A percentile compares a stretch with the other conserved stretches of the same genome.
phyloP scores from a whole-genome alignment of 2,329 filamentous ascomycete genomes.

The Cordyceps fumosorosea region DNA sequence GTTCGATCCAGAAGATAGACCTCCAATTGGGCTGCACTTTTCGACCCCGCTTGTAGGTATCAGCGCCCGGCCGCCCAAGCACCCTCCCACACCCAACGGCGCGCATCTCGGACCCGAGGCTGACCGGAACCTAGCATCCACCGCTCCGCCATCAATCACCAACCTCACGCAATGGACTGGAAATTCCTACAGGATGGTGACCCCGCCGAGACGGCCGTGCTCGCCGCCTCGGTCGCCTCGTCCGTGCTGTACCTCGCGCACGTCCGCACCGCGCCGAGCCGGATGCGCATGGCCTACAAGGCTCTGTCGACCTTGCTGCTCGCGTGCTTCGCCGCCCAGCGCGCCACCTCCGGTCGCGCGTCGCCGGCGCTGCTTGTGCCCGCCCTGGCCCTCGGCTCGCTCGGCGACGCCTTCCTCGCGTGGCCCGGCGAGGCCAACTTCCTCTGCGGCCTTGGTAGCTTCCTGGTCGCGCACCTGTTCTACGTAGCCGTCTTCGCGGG shows the following conservation, averaged over 20 bases:
- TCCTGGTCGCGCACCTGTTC: slow-evolving; percentile 27
- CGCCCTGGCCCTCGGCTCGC: slow-evolving; percentile 25
- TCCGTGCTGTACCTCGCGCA: slow-evolving; percentile 18
- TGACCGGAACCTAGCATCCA: neutral
- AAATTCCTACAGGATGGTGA: neutral
- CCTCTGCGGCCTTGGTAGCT: slow-evolving; percentile 27
- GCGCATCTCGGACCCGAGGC: neutral
- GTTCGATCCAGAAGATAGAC: neutral
- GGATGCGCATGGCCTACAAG: slow-evolving; percentile 25
- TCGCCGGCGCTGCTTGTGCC: slow-evolving; percentile 17
- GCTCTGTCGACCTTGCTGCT: slow-evolving; percentile 26
- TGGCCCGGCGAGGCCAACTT: slow-evolving; percentile 27
- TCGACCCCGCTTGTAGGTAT: neutral
- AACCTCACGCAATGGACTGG: neutral
- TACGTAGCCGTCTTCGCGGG: slow-evolving; percentile 25
- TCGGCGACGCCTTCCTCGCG: slow-evolving; percentile 31
- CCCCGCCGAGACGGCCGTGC: slow-evolving; percentile 9
- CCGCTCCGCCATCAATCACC: neutral
- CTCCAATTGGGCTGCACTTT: neutral
- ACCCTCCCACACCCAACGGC: neutral
- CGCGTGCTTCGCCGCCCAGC: slow-evolving; percentile 16
- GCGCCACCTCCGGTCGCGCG: slow-evolving; percentile 12
- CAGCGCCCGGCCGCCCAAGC: neutral
- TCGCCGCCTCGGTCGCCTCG: slow-evolving; percentile 10
- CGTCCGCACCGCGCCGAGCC: slow-evolving; percentile 19